Base-by-base conservation (phyloP, 2,329 filamentous ascomycete genomes). In the Graphilbum sp. region DNA sequence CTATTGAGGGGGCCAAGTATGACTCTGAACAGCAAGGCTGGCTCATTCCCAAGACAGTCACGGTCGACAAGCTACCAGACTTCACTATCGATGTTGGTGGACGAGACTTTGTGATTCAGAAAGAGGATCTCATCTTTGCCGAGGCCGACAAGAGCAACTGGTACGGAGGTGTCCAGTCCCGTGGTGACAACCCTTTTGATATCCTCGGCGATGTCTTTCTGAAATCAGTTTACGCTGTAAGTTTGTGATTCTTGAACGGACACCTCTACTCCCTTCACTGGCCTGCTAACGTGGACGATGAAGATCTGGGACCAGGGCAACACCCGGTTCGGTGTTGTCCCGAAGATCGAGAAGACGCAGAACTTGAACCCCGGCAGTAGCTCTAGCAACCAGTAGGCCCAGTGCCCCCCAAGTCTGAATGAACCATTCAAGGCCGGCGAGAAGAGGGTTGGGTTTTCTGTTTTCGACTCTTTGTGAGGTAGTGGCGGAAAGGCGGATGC, bases 141-240 rank as follows among this genome's bases (percentile, higher is more conserved):
- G 60, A 66, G 38, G 64, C 64, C 1, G 67, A 66, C 11, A 59
- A 64, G 35, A 67, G 64, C 3, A 66, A 64, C 52, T 63, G 67
- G 48, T 81, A 75, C 49, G 77, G 76, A 6, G 74, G 72, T 3
- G 70, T 81, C 24, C 75, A 82, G 57, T 74, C 67, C 36, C 64
- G 72, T 32, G 75, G 75, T 3, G 55, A 58, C 37, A 58, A 69
- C 52, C 50, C 57, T 3, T 75, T 79, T 47, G 74, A 79, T 50
- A 77, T 81, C 33, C 58, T 76, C 15, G 76, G 75, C 5, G 73
- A 72, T 45, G 67, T 66, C 2, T 76, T 75, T 49, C 53, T 81
- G 53, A 78, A 77, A 60, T 69, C 64, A 19, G 59, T 78, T 39
- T 81, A 81, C 50, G 72, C 69, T 39, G 66, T 72, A 52, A 58